Conservation (phyloP, 495 filamentous ascomycete genomes). For the Tuber indicum region DNA sequence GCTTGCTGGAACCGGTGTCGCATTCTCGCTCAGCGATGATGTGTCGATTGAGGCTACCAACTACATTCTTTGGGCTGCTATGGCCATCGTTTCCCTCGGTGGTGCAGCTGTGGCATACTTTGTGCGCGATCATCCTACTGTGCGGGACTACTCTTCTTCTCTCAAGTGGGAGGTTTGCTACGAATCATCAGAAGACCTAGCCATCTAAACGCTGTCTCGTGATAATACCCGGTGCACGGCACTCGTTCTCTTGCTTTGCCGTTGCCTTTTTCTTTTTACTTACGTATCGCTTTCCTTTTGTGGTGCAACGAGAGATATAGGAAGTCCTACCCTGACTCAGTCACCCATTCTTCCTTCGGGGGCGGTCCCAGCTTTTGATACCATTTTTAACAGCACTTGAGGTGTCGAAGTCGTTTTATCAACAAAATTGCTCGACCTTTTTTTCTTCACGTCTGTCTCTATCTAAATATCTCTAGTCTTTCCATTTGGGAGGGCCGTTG, state of each 20-base stretch:
- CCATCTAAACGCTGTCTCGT: conserved; percentile 5
- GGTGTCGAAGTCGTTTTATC: not conserved
- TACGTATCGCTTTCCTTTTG: not conserved
- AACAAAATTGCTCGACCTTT: not conserved
- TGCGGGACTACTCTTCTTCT: conserved; percentile 44
- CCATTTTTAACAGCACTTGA: not conserved
- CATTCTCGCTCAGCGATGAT: conserved; percentile 45
- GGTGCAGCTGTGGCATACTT: conserved; percentile 46
- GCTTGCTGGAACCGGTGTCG: conserved; percentile 46
- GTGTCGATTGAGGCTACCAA: conserved; percentile 44
- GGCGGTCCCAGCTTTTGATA: not conserved
- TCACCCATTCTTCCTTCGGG: not conserved
- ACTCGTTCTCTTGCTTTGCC: not conserved
- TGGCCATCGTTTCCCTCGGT: conserved; percentile 42
- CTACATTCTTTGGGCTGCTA: conserved; percentile 44
- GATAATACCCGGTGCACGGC: not conserved
- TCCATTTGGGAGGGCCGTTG: not conserved
- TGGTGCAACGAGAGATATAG: not conserved
- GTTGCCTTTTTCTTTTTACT: not conserved
- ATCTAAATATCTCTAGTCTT: not conserved
- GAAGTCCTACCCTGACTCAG: not conserved
- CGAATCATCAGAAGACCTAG: conserved; percentile 41
- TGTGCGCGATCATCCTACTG: conserved; percentile 45
- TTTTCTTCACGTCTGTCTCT: not conserved
- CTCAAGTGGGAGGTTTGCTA: conserved; percentile 49